Percentiles rank a stretch among this genome's conserved stretches.
phyloP scores from a whole-genome alignment of 805 yeast species.

The Deakozyma indianensis region DNA sequence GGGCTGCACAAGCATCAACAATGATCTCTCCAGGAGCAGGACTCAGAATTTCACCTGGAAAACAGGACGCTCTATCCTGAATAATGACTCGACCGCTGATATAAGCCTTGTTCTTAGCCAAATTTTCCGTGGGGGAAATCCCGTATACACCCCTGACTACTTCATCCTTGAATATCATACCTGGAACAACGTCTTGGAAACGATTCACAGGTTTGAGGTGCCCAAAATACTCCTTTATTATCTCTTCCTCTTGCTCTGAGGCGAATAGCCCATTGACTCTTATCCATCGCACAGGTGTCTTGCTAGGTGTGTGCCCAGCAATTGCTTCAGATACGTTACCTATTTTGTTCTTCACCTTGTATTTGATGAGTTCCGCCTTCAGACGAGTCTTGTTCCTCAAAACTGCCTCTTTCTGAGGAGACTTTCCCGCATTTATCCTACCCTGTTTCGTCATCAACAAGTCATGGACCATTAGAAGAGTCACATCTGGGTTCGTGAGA shows the following conservation, averaged over 20 bases:
- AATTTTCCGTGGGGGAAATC: slow-evolving; percentile 57
- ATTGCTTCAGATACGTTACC: slow-evolving; percentile 34
- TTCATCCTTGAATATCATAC: slow-evolving; percentile 57
- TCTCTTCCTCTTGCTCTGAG: slow-evolving; percentile 19
- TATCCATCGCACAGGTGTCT: slow-evolving; percentile 34
- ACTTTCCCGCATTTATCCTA: slow-evolving; percentile 79
- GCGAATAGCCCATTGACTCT: slow-evolving; percentile 46
- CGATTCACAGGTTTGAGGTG: slow-evolving; percentile 31
- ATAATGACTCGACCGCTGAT: slow-evolving; percentile 66
- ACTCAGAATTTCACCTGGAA: slow-evolving; percentile 75
- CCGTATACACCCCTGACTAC: slow-evolving; percentile 70
- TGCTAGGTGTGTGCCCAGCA: slow-evolving; percentile 16
- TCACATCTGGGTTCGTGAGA: slow-evolving; percentile 34
- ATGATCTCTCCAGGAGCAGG: slow-evolving; percentile 47
- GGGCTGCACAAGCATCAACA: slow-evolving; percentile 95
- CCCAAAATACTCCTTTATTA: slow-evolving; percentile 28
- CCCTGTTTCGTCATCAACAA: slow-evolving; percentile 60
- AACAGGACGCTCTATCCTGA: slow-evolving; percentile 94
- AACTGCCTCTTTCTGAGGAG: slow-evolving; percentile 69
- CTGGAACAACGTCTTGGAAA: slow-evolving; percentile 26
- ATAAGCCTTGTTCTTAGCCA: slow-evolving; percentile 58
- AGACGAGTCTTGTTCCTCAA: slow-evolving; percentile 67
- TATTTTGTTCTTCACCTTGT: slow-evolving; percentile 61
- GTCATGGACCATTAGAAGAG: slow-evolving; percentile 66
- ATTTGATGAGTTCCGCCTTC: slow-evolving; percentile 65